These are phyloP conservation scores for Cercophora sp. DNA, from an alignment of 495 filamentous ascomycete genomes.

Conservation along the genomic window DNA sequence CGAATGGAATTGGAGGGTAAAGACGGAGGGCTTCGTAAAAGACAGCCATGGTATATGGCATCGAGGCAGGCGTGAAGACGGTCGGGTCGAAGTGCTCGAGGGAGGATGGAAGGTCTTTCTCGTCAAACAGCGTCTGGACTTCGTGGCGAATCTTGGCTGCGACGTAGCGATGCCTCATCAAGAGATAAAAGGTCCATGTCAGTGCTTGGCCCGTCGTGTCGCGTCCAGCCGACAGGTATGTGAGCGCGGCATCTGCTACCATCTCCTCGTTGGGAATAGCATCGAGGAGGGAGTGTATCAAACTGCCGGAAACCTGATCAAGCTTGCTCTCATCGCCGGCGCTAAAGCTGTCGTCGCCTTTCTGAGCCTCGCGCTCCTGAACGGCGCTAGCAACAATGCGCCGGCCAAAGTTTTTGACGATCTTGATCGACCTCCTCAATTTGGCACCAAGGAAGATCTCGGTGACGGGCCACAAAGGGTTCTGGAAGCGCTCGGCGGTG, in stretches of 20 bases:
- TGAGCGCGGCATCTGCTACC: constrained; percentile 57
- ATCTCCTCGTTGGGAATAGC: constrained; percentile 44
- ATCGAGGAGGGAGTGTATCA: constrained; percentile 55
- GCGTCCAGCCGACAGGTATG: constrained; percentile 56
- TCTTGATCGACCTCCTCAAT: constrained; percentile 42
- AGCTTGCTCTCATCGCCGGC: constrained; percentile 24
- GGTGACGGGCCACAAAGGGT: constrained; percentile 55
- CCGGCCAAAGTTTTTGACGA: constrained; percentile 48
- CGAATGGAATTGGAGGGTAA: constrained; percentile 58
- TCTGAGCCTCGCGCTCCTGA: constrained; percentile 20
- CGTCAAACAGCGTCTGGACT: constrained; percentile 20
- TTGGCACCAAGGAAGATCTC: constrained; percentile 45
- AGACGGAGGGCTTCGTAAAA: constrained; percentile 55
- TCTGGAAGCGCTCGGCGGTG: constrained; percentile 59
- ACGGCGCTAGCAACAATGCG: constrained; percentile 50
- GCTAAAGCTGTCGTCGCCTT: background rate
- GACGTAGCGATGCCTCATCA: constrained; percentile 45
- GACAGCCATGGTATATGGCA: constrained; percentile 54
- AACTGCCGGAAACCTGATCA: constrained; percentile 45
- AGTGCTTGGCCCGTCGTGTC: constrained; percentile 60
- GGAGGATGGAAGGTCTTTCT: constrained; percentile 1
- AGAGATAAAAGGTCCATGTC: constrained; percentile 56
- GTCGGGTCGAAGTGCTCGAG: constrained; percentile 27
- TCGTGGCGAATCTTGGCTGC: constrained; percentile 41
- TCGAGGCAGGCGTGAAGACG: constrained; percentile 35